Conservation (phyloP, 176 grass and related monocot species). For the Thinopyrum elongatum region DNA sequence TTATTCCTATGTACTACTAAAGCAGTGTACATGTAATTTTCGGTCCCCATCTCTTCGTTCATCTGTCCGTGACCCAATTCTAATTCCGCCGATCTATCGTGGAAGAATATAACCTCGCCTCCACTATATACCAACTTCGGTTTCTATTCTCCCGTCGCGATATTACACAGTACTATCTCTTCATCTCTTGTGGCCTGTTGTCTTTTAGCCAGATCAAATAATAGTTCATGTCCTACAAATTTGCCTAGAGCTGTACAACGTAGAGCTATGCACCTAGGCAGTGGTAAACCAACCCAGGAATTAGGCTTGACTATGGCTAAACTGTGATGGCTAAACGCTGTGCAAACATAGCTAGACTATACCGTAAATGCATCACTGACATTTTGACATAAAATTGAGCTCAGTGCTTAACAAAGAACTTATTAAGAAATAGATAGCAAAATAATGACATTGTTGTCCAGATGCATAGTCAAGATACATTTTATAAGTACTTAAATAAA, state of each 20-base stretch:
- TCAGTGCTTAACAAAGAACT: too few species aligned
- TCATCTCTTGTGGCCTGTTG: background rate
- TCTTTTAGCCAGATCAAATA: background rate
- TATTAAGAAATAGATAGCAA: too few species aligned
- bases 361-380: too few species aligned
- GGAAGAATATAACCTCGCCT: constrained; percentile 37
- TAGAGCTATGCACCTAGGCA: background rate
- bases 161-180: background rate
- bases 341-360: too few species aligned
- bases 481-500: too few species aligned
- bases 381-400: too few species aligned
- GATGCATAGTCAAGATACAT: too few species aligned
- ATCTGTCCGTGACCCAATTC: background rate
- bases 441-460: too few species aligned
- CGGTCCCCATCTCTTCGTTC: constrained; percentile 8
- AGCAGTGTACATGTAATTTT: background rate
- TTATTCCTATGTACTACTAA: constrained; percentile 11
- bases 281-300: too few species aligned
- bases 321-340: too few species aligned
- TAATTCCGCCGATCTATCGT: constrained; percentile 24
- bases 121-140: background rate
- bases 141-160: constrained; percentile 22
- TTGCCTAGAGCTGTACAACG: background rate
- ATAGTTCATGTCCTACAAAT: background rate
- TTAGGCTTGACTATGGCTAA: too few species aligned